A percentile compares a stretch with the other conserved stretches of the same genome.
Conservation (phyloP, 345 rosid species). For the Arabidopsis thaliana region DNA sequence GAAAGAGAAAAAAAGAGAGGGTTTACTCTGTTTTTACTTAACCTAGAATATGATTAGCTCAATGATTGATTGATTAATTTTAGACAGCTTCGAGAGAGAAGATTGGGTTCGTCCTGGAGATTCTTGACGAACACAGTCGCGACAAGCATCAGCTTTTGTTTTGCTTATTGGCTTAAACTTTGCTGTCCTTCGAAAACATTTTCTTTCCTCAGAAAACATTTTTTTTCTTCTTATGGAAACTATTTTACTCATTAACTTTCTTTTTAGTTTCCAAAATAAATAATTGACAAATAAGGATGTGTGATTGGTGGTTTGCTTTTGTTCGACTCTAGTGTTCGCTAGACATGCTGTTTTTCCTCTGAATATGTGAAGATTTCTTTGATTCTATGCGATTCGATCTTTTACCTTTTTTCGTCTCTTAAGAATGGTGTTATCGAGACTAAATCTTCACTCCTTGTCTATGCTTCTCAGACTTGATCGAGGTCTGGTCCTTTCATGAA, state of each 20-base stretch:
- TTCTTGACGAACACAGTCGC: constrained; percentile 32
- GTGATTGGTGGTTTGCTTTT: no score
- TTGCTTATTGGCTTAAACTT: constrained; percentile 37
- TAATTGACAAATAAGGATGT: background rate
- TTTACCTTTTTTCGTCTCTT: no score
- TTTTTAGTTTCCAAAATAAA: background rate
- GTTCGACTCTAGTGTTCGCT: no score
- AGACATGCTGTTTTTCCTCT: no score
- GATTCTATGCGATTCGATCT: no score
- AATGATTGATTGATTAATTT: constrained; percentile 1
- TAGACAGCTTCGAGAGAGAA: constrained; percentile 17
- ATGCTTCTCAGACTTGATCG: no score
- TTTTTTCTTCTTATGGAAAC: constrained; percentile 18
- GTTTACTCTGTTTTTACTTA: constrained; percentile 20
- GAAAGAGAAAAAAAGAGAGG: background rate
- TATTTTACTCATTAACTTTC: constrained; percentile 1
- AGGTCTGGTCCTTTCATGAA: no score
- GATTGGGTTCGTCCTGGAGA: constrained; percentile 24
- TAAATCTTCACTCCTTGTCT: no score
- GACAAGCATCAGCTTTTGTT: constrained; percentile 36
- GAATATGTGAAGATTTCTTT: no score
- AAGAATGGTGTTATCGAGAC: no score
- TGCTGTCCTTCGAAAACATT: constrained; percentile 21
- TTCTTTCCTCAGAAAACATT: constrained; percentile 19
- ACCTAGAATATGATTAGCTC: constrained; percentile 4